Evolutionary conservation across 208 protist genomes (phyloP), one percentile per base, ranked within the genome.

Genomic region (Crithidia acanthocephali): DNA sequence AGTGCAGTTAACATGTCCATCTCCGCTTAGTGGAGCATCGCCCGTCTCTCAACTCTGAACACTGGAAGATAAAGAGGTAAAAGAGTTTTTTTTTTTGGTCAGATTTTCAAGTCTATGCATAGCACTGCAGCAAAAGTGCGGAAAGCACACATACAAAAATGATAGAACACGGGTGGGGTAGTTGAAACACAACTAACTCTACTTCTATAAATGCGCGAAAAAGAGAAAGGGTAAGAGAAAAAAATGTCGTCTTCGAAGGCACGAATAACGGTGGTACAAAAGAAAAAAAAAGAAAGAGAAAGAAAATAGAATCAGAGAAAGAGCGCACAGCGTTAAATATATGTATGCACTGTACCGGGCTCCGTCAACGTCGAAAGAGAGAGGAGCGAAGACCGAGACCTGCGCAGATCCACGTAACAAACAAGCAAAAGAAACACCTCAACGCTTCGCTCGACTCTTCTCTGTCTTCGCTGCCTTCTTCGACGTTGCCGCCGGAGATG

Each of bases 271-370:
- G n/a, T 22, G 20, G n/a, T 23, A 6, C 6, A 4, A 64, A 62
- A 62, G 58, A 67, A 40, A 33, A 42, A 72, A 47, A 72, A 62
- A 45, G 32, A 56, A 53, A 59, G 37, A 53, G 10, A 67, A 37
- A 68, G 32, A 33, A 37, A 55, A 30, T 25, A 61, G 53, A 59
- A 2, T 33, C 22, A 59, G 53, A 59, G 13, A 37, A 23, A 59
- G 0, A 59, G 7, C 9, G 32, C 0, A n/a, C 37, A 44, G 37
- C 37, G 20, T 33, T 8, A 32, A 4, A 10, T 6, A 42, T 42
- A 42, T 13, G 56, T 7, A 22, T 37, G 56, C 9, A 42, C 37
- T 42, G 37, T 42, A 6, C 13, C 37, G 6, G 9, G 9, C 6
- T 6, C 37, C 13, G 37, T 42, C 37, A 6, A 42, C 37, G 6